Evolutionary conservation across 176 grass and related monocot genomes (phyloP), one percentile per base, ranked within the genome.

Genomic region (Aegilops tauschii): DNA sequence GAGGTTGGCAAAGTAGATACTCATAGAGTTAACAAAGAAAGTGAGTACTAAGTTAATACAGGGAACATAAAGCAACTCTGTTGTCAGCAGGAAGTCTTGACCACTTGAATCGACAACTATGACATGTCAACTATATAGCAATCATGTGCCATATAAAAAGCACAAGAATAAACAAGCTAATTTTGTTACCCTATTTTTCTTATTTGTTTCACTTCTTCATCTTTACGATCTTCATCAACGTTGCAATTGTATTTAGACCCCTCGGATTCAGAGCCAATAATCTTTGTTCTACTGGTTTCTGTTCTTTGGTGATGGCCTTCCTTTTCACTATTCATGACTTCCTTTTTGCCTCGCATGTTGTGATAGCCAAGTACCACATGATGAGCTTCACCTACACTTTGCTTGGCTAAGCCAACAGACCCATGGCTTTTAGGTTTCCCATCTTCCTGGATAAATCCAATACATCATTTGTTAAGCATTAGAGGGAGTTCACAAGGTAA

Each of bases 201-300:
- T 71, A 47, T 73, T 66, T 40, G 78, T 36, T 34, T 85, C 54
- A 34, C 69, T 66, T 90, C 90, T 21, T 89, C 82, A 2, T 93
- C 88, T 87, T 93, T 88, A 65, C 75, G 82, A 80, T 69, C 86
- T 71, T 52, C 66, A 61, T 78, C 84, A 80, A 29, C 87, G 88
- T 93, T 92, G 42, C 81, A 90, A 83, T 92, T 92, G 72, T 91
- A 88, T 90, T 95, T 89, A 88, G 93, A 95, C 63, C 90, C 96
- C 45, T 92, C 90, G 4, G 90, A 93, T 80, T 92, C 95, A 70
- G 89, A 93, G 12, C 86, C 88, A 82, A 95, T 74, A 47, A 98
- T 78, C 72, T 83, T 93, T 91, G 90, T 89, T 83, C 88, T 90
- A 31, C 96, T 93, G 18, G 88, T 80, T 21, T 93, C 86, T 27